Evolutionary conservation across 495 filamentous ascomycete genomes (phyloP).

Genomic region (Talaromyces proteolyticus): DNA sequence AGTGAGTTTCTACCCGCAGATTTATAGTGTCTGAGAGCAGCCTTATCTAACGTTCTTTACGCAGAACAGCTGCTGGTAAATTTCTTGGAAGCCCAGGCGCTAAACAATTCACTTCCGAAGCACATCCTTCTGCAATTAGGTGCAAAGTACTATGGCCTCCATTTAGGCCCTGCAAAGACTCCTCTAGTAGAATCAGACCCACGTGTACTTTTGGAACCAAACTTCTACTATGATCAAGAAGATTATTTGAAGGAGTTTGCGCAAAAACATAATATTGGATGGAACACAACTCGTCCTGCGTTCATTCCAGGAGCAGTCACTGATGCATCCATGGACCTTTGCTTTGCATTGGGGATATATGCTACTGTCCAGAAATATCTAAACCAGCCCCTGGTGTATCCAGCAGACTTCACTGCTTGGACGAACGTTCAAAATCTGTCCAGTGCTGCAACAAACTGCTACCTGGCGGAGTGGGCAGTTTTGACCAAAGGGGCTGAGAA

Average conservation of each 20-base stretch:
- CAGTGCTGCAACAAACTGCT: conserved; percentile 35
- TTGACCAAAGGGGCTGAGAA: conserved; percentile 26
- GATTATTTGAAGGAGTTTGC: conserved; percentile 18
- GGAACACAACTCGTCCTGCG: conserved; percentile 35
- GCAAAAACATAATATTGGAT: conserved; percentile 16
- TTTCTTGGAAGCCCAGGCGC: conserved; percentile 35
- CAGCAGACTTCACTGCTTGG: conserved; percentile 34
- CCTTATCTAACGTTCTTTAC: conserved; percentile 6
- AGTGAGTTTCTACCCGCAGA: conserved; percentile 18
- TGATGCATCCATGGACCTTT: conserved; percentile 44
- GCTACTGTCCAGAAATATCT: conserved; percentile 35
- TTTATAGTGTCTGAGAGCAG: not conserved
- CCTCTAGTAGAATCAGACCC: conserved; percentile 19
- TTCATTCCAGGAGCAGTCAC: conserved; percentile 45
- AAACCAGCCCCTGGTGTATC: conserved; percentile 28
- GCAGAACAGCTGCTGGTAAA: conserved; percentile 33
- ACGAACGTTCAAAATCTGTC: conserved; percentile 30
- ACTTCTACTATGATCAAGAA: conserved; percentile 30
- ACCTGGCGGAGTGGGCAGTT: conserved; percentile 46
- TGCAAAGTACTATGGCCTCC: conserved; percentile 37
- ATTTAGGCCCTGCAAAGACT: conserved; percentile 19
- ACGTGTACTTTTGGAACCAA: conserved; percentile 17
- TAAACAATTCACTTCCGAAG: conserved; percentile 34
- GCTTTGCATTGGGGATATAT: conserved; percentile 42
- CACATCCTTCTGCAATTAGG: conserved; percentile 47